Evolutionary conservation across 805 yeast genomes (phyloP), one percentile per base, ranked within the genome.

Genomic region (Kockiozyma suomiensis): DNA sequence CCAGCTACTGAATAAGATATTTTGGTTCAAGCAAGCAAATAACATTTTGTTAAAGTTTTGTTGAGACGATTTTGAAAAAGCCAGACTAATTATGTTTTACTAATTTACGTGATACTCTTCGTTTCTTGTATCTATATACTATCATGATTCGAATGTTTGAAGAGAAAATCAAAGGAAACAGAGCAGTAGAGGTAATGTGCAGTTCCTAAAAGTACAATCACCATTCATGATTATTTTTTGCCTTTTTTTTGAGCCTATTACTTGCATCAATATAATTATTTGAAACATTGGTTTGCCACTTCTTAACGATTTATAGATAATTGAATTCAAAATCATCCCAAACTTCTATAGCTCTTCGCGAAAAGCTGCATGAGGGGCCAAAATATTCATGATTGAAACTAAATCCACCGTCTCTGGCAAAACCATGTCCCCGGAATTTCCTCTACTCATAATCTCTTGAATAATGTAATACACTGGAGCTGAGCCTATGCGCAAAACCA

Each of bases 401-500:
- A 59, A 32, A 37, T 62, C 50, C 26, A 62, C 56, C 2, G 54
- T 35, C 40, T 59, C 66, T 8, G 61, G 63, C 6, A 58, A 41
- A 25, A 7, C 41, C 33, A 25, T 33, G 12, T 38, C 57, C 15
- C 40, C 40, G 3, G 47, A 40, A 26, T 41, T 33, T 35, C 40
- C 47, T 28, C 61, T 55, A 4, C 64, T 57, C 35, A 72, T 32
- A 13, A 65, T 56, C 42, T 61, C 68, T 40, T 68, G 64, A 19
- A 74, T 63, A 21, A 62, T 66, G 30, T 66, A 66, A n/a, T 54
- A 56, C n/a, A 68, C 48, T 5, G 54, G 50, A n/a, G 54, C 58
- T 13, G 72, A 70, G 28, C 69, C 64, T 2, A 72, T 59, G 1
- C 68, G 67, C 40, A 81, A 54, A 1, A 80, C 75, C 0, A 78